Evolutionary conservation across 2,329 filamentous ascomycete species (phyloP).

Genomic region (Pseudocercospora musae): DNA sequence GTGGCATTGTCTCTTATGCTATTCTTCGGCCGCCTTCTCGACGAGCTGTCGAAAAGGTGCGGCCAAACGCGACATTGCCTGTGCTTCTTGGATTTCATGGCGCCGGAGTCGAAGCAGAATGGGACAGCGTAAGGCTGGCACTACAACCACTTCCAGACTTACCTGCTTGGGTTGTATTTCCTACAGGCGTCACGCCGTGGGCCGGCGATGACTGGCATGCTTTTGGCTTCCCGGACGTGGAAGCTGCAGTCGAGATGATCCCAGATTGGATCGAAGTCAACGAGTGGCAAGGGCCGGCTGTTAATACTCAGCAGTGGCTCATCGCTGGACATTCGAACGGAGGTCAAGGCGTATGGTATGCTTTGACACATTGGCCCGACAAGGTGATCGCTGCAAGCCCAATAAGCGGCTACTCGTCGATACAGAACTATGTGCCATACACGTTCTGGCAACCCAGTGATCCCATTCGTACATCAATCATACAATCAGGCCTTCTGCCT

Average conservation of each 20-base stretch:
- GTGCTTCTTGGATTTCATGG: slow-evolving; percentile 55
- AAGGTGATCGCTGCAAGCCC: slow-evolving; percentile 55
- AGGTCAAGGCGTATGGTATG: slow-evolving; percentile 58
- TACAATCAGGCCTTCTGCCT: slow-evolving; percentile 49
- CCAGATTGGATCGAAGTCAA: slow-evolving; percentile 49
- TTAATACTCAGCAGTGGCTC: slow-evolving; percentile 50
- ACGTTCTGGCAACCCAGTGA: slow-evolving; percentile 55
- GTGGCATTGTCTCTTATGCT: slow-evolving; percentile 55
- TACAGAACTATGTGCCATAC: slow-evolving; percentile 59
- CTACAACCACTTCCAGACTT: slow-evolving; percentile 52
- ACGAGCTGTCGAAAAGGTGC: slow-evolving; percentile 34
- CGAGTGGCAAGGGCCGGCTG: slow-evolving; percentile 48
- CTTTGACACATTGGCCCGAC: slow-evolving; percentile 55
- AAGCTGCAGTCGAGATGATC: slow-evolving; percentile 51
- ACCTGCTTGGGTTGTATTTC: slow-evolving; percentile 55
- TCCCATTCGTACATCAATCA: slow-evolving; percentile 46
- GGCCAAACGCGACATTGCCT: slow-evolving; percentile 38
- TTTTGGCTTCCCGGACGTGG: slow-evolving; percentile 56
- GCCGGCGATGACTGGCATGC: slow-evolving; percentile 61
- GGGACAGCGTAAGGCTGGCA: slow-evolving; percentile 44
- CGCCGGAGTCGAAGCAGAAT: slow-evolving; percentile 55
- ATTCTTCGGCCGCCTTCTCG: slow-evolving; percentile 54
- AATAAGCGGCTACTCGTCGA: slow-evolving; percentile 58
- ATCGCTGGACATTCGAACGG: slow-evolving; percentile 59
- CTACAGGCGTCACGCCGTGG: slow-evolving; percentile 58